Evolutionary conservation across 1,284 basidiomycete genomes (phyloP), one percentile per base, ranked within the genome.

Genomic region (Cryptococcus sp.): DNA sequence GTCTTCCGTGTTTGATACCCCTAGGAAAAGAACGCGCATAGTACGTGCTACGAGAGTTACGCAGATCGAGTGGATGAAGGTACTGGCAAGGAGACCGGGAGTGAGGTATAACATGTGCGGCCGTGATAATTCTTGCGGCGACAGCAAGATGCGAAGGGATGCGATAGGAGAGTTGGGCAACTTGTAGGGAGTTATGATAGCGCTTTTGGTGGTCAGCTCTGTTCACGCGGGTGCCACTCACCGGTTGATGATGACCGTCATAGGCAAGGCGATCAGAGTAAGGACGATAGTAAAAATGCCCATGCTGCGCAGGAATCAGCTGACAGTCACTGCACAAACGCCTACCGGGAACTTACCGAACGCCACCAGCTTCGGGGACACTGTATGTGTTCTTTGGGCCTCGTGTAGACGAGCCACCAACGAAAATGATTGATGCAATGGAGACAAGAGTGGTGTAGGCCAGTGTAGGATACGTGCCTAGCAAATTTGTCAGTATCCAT

Each of bases 101-200:
- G 91, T 92, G 50, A 89, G 72, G 76, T 91, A 94, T 40, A 94
- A 78, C 29, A 86, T 82, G 86, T 88, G 90, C 3, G 91, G 92
- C 23, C 83, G 83, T 40, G 85, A 83, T 46, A 87, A 86, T 75
- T 94, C 91, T 17, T 89, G 89, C 5, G 89, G 86, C 4, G 91
- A 92, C 52, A 94, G 81, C 20, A 94, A 81, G 56, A 88, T 79
- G 34, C 86, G 86, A 17, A 93, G 78, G 15, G 89, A 85, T 63
- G 84, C 81, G 46, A 83, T 72, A 1, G 84, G 81, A 44, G 83
- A 80, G 68, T 87, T 82, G 1, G 89, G 85, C 22, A 94, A 81
- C 66, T 84, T 87, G 78, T 90, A 87, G 0, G 91, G 91, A 0
- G 91, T 94, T 25, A 89, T 92, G 67, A 94, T 89, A 2, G 91